Percentiles rank a stretch among this genome's conserved stretches.
phyloP scores from a whole-genome alignment of 352 stramenopile genomes.

The Pythium apleroticum region DNA sequence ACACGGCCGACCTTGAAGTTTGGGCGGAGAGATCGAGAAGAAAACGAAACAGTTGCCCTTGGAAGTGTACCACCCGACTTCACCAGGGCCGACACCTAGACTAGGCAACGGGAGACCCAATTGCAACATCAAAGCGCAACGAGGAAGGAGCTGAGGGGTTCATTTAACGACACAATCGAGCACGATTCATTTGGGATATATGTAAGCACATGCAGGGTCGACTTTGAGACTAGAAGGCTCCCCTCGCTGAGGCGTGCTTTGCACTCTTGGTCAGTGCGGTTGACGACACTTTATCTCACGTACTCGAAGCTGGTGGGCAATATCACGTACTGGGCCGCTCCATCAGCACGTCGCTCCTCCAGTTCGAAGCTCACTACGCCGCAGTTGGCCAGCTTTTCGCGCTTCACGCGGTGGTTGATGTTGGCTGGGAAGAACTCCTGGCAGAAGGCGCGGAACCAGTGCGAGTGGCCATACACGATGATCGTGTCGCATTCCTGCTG shows the following conservation, averaged over 20 bases:
- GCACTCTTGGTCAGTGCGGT: not conserved
- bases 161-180: too few species aligned
- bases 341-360: constrained; percentile 34
- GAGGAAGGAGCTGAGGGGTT: too few species aligned
- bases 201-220: too few species aligned
- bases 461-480: constrained; percentile 83
- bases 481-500: constrained; percentile 55
- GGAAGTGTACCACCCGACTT: not conserved
- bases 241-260: too few species aligned
- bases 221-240: too few species aligned
- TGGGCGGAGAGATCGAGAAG: not conserved
- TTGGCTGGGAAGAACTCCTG: constrained; percentile 66
- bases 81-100: not conserved
- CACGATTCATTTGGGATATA: too few species aligned
- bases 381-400: constrained; percentile 75
- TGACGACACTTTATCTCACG: constrained; percentile 18
- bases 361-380: constrained; percentile 73
- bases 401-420: constrained; percentile 45
- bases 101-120: too few species aligned
- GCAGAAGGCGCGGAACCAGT: constrained; percentile 86
- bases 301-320: constrained; percentile 26
- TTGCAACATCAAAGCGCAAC: too few species aligned
- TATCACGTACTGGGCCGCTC: constrained; percentile 12
- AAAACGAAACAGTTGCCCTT: not conserved
- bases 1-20: constrained; percentile 3